A percentile compares a stretch with the other conserved stretches of the same genome.
phyloP scores from a whole-genome alignment of 1,139 yeast genomes.

The Scheffersomyces lignicola region DNA sequence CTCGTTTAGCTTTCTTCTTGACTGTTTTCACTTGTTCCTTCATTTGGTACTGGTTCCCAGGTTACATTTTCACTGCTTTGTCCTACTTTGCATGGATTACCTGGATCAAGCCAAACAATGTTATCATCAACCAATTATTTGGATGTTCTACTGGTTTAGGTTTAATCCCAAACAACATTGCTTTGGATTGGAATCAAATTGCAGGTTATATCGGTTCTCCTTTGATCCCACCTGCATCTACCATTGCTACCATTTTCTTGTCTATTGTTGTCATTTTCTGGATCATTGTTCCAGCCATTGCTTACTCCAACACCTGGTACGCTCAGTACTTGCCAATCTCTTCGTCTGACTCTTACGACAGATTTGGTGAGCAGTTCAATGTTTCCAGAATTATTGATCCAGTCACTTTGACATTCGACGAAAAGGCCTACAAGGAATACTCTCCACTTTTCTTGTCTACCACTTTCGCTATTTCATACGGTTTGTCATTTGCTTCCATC shows the following conservation, averaged over 20 bases:
- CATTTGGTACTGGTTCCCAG: constrained; percentile 46
- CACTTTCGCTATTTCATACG: constrained; percentile 62
- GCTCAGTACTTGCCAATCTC: constrained; percentile 46
- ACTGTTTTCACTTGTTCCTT: constrained; percentile 28
- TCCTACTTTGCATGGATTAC: constrained; percentile 39
- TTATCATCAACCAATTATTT: constrained; percentile 60
- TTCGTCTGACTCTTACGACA: constrained; percentile 39
- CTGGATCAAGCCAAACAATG: constrained; percentile 44
- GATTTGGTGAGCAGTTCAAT: constrained; percentile 33
- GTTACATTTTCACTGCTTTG: constrained; percentile 37
- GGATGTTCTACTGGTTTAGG: constrained; percentile 64
- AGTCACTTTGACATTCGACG: constrained; percentile 39
- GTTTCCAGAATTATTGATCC: constrained; percentile 43
- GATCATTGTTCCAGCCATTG: constrained; percentile 42
- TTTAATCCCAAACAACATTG: constrained; percentile 49
- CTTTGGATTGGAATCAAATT: constrained; percentile 47
- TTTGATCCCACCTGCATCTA: constrained; percentile 64
- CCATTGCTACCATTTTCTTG: constrained; percentile 49
- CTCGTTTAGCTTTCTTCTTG: constrained; percentile 35
- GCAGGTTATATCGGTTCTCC: constrained; percentile 64
- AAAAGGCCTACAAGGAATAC: constrained; percentile 42
- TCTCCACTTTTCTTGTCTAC: constrained; percentile 62
- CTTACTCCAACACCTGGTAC: constrained; percentile 45
- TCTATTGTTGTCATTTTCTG: constrained; percentile 46
- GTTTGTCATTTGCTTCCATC: constrained; percentile 63